A percentile compares a stretch with the other conserved stretches of the same genome.
These are phyloP conservation scores for Vigna hirtella DNA, from an alignment of 306 rosid genomes.

Conservation along the genomic window DNA sequence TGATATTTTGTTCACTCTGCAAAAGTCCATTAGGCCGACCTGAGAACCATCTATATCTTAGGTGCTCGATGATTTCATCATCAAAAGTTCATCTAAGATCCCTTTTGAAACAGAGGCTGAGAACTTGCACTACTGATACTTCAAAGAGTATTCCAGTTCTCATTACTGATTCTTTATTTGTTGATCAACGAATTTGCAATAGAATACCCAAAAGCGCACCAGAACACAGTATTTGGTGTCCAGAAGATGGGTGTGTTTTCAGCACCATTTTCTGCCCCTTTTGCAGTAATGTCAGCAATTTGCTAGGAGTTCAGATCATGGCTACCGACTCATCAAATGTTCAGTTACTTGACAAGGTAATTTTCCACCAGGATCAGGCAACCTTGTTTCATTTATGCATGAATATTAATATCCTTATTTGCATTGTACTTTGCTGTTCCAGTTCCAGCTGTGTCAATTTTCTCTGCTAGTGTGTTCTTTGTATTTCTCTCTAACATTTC, in stretches of 20 bases:
- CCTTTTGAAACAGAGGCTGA: conserved; percentile 53
- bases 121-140: conserved; percentile 38
- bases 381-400: conserved; percentile 36
- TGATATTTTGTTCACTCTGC: conserved; percentile 76
- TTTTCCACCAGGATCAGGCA: conserved; percentile 29
- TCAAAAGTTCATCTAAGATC: conserved; percentile 66
- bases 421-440: conserved; percentile 20
- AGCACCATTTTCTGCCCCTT: conserved; percentile 76
- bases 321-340: conserved; percentile 77
- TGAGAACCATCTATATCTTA: conserved; percentile 62
- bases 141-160: conserved; percentile 58
- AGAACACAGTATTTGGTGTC: conserved; percentile 77
- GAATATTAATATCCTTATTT: conserved; percentile 25
- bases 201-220: conserved; percentile 47
- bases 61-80: conserved; percentile 64
- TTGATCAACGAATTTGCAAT: conserved; percentile 59
- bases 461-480: conserved; percentile 32
- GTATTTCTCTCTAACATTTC: conserved; percentile 29
- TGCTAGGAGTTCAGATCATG: conserved; percentile 80
- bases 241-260: conserved; percentile 90
- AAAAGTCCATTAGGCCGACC: conserved; percentile 78
- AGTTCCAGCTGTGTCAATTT: conserved; percentile 24
- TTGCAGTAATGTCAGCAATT: conserved; percentile 59
- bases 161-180: conserved; percentile 63
- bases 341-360: conserved; percentile 81